Evolutionary conservation across 1,139 yeast species (phyloP), one percentile per base, ranked within the genome.

Genomic region (Debaryomyces nepalensis): DNA sequence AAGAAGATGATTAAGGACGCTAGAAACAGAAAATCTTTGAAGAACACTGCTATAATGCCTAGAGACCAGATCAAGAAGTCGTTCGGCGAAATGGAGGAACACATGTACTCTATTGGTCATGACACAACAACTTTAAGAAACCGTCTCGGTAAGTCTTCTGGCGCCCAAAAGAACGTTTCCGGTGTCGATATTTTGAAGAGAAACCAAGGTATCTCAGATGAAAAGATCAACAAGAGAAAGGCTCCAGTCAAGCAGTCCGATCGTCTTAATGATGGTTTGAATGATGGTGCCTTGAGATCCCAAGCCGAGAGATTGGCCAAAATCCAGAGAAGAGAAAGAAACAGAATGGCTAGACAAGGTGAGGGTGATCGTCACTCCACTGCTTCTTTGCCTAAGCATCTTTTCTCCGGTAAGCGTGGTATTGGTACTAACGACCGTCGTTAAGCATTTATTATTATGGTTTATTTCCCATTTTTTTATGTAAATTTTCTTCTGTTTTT

Each of bases 341-440:
- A 91, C 71, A 84, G 93, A 73, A 71, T 77, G 62, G 97, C 98
- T 33, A 84, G 96, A 70, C 87, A 82, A 53, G 97, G 98, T 74
- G 99, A 95, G 73, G 87, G 88, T 59, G 99, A 93, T 70, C 85
- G 97, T 70, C 96, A 89, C 64, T 75, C 83, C 46, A 81, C 91
- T 47, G 93, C 88, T 44, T 73, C 87, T 51, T 68, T 89, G 72
- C 97, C 97, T 50, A 91, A 90, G 75, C 99, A 93, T 73, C 77
- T 93, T 77, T 87, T 85, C 75, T 74, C 91, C 60, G 99, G 99
- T 72, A 93, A 95, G 79, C 84, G 97, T 74, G 93, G 96, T 75
- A 82, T 81, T 63, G 96, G 97, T 64, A 84, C 85, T 61, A 86
- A 87, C 52, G 93, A 85, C 66, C 76, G 80, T 66, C 82, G 89